Evolutionary conservation across 345 rosid genomes (phyloP).

Genomic region (Nasturtium officinale): DNA sequence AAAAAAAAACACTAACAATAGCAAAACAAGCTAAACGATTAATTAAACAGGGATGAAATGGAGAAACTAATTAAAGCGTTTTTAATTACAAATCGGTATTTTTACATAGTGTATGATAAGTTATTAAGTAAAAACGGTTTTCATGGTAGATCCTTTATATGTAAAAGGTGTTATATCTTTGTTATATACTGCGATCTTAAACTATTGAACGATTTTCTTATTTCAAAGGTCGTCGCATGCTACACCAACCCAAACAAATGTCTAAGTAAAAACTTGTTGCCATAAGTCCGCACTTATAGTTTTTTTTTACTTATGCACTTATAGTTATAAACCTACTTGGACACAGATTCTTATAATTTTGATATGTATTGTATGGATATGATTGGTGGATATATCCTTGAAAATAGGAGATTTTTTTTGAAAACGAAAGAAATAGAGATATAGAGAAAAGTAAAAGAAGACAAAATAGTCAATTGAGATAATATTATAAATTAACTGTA

Average conservation of each 20-base stretch:
- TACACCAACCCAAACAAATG: not conserved
- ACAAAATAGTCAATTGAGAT: not conserved
- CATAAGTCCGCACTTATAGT: too few relatives aligned
- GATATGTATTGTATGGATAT: not conserved
- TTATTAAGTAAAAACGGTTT: not conserved
- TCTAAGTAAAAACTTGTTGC: too few relatives aligned
- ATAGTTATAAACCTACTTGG: not conserved
- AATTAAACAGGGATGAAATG: not conserved
- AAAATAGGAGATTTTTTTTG: not conserved
- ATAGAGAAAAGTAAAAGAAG: not conserved
- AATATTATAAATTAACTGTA: not conserved
- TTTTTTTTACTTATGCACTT: not conserved
- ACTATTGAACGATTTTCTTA: not conserved
- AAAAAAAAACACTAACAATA: too few relatives aligned
- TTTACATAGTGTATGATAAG: not conserved
- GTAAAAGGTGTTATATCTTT: too few relatives aligned
- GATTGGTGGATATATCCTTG: constrained; percentile 13
- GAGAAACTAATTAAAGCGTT: too few relatives aligned
- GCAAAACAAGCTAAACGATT: too few relatives aligned
- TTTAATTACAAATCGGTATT: too few relatives aligned
- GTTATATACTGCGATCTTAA: not conserved
- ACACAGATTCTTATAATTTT: not conserved
- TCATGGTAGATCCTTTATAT: too few relatives aligned
- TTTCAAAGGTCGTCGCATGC: not conserved
- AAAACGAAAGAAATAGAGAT: too few relatives aligned